Conservation (phyloP, 1,284 basidiomycete species). For the Chalciporus sp. region DNA sequence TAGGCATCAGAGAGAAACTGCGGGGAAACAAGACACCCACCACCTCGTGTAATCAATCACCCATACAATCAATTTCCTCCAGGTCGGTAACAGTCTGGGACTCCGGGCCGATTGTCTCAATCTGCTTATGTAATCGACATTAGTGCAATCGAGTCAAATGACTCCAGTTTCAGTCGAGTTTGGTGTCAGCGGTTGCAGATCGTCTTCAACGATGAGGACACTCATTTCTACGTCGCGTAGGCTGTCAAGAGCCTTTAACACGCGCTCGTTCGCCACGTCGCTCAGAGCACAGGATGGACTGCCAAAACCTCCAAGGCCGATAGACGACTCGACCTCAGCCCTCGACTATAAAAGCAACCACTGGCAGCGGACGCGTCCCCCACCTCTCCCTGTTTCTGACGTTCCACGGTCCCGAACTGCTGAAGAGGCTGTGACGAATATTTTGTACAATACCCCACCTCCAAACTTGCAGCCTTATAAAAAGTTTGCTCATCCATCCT, state of each 20-base stretch:
- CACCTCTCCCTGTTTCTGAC: conserved; percentile 77
- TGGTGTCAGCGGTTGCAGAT: not conserved
- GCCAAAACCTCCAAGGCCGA: conserved; percentile 62
- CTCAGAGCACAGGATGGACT: conserved; percentile 27
- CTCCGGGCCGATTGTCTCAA: too few relatives aligned
- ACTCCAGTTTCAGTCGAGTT: not conserved
- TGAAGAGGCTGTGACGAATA: conserved; percentile 94
- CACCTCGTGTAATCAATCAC: too few relatives aligned
- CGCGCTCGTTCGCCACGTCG: conserved; percentile 20
- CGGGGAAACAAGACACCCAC: too few relatives aligned
- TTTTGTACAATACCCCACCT: conserved; percentile 94
- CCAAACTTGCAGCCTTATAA: conserved; percentile 93
- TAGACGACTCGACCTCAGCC: conserved; percentile 92
- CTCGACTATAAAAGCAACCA: conserved; percentile 87
- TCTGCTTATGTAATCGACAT: too few relatives aligned
- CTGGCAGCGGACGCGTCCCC: conserved; percentile 62
- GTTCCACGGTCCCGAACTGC: conserved; percentile 76
- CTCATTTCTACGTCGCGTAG: conserved; percentile 20
- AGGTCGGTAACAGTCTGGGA: too few relatives aligned
- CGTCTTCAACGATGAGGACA: conserved; percentile 9
- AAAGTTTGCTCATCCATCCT: conserved; percentile 57
- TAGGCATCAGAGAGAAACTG: conserved; percentile 7
- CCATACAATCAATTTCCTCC: too few relatives aligned
- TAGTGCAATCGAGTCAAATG: too few relatives aligned
- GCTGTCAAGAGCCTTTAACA: conserved; percentile 12